Percentiles rank a stretch among this genome's conserved stretches.
Conservation (phyloP, 2,329 filamentous ascomycete genomes). For the Orbilia blumenaviensis region DNA sequence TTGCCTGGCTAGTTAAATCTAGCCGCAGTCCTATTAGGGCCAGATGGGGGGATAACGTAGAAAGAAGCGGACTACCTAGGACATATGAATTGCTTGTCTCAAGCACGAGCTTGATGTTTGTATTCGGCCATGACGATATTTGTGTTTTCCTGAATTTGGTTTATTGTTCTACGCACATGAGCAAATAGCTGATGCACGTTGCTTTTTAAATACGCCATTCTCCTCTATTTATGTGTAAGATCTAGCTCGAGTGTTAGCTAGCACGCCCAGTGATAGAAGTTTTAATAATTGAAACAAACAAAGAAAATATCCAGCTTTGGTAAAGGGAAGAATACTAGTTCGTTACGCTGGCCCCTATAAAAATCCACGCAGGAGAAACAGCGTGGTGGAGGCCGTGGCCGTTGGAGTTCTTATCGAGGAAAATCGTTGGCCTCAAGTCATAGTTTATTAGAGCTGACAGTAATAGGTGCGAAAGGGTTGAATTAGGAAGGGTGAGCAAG, state of each 20-base stretch:
- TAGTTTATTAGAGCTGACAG: no score
- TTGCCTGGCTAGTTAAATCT: no score
- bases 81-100: no score
- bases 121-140: background rate
- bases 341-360: background rate
- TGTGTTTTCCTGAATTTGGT: background rate
- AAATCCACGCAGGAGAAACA: background rate
- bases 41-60: no score
- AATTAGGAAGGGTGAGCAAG: no score
- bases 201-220: background rate
- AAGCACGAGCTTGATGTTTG: no score
- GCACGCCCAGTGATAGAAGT: background rate
- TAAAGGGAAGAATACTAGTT: background rate
- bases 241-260: background rate
- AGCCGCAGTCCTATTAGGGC: no score
- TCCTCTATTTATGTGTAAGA: background rate
- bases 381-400: background rate
- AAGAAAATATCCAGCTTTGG: conserved; percentile 1
- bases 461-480: no score
- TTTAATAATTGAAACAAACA: background rate
- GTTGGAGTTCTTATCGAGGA: no score
- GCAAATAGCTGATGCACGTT: background rate
- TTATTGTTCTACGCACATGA: background rate
- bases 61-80: no score
- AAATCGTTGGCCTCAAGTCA: no score